These are phyloP conservation scores for Lunularia cruciata DNA, from an alignment of 225 moss, liverwort and hornwort genomes.

Conservation along the genomic window DNA sequence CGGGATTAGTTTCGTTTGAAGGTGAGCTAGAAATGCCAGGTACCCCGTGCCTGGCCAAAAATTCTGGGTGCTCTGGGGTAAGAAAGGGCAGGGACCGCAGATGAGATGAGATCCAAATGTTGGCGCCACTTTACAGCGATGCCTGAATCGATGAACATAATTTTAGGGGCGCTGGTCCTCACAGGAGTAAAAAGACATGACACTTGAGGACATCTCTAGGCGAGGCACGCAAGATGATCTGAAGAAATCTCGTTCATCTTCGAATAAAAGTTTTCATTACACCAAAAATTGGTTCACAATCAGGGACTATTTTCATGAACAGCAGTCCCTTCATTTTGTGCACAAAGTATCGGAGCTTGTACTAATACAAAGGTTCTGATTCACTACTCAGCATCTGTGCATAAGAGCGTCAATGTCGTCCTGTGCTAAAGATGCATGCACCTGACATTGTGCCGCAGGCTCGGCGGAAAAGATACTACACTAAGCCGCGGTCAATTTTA, in stretches of 20 bases:
- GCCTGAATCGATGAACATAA: too few relatives aligned
- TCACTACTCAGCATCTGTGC: neutral
- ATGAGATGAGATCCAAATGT: too few relatives aligned
- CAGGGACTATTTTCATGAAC: conserved; percentile 10
- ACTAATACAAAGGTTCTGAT: conserved; percentile 13
- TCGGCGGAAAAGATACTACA: neutral
- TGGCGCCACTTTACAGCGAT: too few relatives aligned
- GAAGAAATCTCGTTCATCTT: conserved; percentile 7
- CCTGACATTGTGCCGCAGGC: neutral
- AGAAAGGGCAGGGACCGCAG: too few relatives aligned
- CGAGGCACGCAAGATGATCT: neutral
- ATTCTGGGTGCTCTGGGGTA: too few relatives aligned
- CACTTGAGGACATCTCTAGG: too few relatives aligned
- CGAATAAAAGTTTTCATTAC: neutral
- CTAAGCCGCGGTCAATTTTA: neutral
- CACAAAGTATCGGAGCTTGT: conserved; percentile 11
- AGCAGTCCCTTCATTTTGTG: conserved; percentile 24
- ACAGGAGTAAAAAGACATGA: too few relatives aligned
- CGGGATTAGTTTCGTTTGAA: too few relatives aligned
- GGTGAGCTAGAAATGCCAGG: too few relatives aligned
- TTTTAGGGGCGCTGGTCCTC: too few relatives aligned
- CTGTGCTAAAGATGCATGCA: neutral
- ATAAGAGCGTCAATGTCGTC: neutral
- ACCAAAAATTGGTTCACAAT: conserved; percentile 23
- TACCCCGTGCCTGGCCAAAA: too few relatives aligned